phyloP scores from a whole-genome alignment of 148 eudicot species.

The Fallopia convolvulus region DNA sequence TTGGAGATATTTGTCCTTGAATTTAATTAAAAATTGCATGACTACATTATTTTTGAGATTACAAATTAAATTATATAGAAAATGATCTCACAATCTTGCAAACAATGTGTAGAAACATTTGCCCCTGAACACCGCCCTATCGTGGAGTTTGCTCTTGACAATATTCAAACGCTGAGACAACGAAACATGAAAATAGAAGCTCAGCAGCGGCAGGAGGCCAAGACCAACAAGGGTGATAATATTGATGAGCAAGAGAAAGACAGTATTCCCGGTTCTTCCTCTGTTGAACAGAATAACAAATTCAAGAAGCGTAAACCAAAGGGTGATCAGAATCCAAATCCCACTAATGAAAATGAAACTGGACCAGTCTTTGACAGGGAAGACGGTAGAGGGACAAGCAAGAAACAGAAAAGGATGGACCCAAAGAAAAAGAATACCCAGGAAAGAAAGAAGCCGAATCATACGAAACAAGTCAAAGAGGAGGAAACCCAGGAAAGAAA shows the following conservation, averaged over 20 bases:
- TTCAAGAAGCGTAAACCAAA: constrained; percentile 46
- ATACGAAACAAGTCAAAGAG: constrained; percentile 5
- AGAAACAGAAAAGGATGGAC: constrained; percentile 12
- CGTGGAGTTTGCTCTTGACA: constrained; percentile 93
- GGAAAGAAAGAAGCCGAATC: constrained; percentile 17
- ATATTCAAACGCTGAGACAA: constrained; percentile 66
- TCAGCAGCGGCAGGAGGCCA: constrained; percentile 22
- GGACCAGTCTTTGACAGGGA: constrained; percentile 6
- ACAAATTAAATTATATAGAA: too few relatives aligned
- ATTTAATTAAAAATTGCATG: too few relatives aligned
- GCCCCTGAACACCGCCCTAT: constrained; percentile 86
- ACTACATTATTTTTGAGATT: too few relatives aligned
- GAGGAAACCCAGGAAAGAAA: constrained; percentile 21
- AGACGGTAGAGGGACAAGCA: constrained; percentile 12
- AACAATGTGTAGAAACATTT: constrained; percentile 48
- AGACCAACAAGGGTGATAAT: constrained; percentile 3
- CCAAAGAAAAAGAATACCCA: constrained; percentile 11
- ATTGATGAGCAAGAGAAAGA: constrained; percentile 23
- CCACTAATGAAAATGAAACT: not conserved
- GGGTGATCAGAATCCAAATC: constrained; percentile 16
- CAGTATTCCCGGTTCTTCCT: constrained; percentile 17
- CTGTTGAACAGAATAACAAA: constrained; percentile 18
- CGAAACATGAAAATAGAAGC: constrained; percentile 34
- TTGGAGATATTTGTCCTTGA: too few relatives aligned
- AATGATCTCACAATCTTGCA: not conserved